phyloP scores from a whole-genome alignment of 768 basidiomycete genomes.

The Sarcomyxa edulis region DNA sequence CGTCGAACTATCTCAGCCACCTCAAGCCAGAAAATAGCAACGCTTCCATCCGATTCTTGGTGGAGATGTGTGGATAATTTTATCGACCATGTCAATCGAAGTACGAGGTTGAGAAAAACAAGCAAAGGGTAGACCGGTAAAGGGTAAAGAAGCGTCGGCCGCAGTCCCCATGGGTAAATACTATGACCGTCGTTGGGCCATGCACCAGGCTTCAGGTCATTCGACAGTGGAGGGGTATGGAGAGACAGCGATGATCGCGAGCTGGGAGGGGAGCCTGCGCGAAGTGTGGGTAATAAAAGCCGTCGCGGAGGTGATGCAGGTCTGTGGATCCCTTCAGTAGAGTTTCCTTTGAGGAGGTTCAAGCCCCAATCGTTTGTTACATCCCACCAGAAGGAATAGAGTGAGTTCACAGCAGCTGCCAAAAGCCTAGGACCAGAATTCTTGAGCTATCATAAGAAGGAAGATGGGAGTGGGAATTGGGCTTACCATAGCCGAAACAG shows the following conservation, averaged over 20 bases:
- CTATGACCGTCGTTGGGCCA: conserved; percentile 13
- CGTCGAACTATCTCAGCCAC: conserved; percentile 82
- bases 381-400: conserved; percentile 99
- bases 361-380: conserved; percentile 98
- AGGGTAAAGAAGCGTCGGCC: conserved; percentile 71
- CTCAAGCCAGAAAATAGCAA: conserved; percentile 86
- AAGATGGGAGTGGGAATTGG: neutral
- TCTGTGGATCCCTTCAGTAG: conserved; percentile 20
- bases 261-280: conserved; percentile 28
- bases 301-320: conserved; percentile 30
- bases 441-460: conserved; percentile 1
- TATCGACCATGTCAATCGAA: conserved; percentile 92
- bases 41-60: conserved; percentile 68
- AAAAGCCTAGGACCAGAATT: conserved; percentile 64
- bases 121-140: conserved; percentile 80
- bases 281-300: conserved; percentile 40
- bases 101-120: conserved; percentile 76
- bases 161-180: conserved; percentile 65
- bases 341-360: conserved; percentile 49
- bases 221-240: conserved; percentile 6
- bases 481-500: conserved; percentile 83
- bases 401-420: conserved; percentile 79
- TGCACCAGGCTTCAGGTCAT: conserved; percentile 15
- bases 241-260: neutral
- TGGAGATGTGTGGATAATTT: conserved; percentile 87